phyloP scores from a whole-genome alignment of 148 eudicot species.

The Linanthus parryae region DNA sequence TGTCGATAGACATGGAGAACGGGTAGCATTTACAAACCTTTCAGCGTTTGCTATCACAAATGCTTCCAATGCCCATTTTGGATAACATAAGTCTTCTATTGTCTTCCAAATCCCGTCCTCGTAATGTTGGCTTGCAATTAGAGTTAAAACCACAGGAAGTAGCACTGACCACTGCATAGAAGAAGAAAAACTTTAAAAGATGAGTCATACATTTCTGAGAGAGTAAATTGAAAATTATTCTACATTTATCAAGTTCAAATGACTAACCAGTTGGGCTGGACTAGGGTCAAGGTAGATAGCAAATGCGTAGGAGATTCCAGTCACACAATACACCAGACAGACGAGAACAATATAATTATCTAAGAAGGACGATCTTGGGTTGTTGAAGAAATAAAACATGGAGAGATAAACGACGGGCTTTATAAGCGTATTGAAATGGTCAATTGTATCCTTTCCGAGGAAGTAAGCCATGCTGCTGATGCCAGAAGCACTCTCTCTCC shows the following conservation, averaged over 20 bases:
- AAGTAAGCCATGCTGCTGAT: constrained; percentile 74
- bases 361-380: constrained; percentile 56
- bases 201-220: background rate
- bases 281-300: constrained; percentile 64
- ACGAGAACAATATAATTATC: constrained; percentile 51
- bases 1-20: background rate
- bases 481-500: constrained; percentile 76
- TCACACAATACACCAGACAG: constrained; percentile 74
- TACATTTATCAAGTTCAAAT: background rate
- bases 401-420: constrained; percentile 71
- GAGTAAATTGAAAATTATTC: background rate
- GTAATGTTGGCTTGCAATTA: constrained; percentile 66
- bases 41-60: constrained; percentile 83
- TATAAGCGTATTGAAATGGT: constrained; percentile 43
- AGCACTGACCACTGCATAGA: constrained; percentile 71
- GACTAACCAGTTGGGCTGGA: constrained; percentile 60
- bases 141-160: constrained; percentile 78
- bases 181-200: background rate
- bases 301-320: constrained; percentile 55
- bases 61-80: constrained; percentile 95
- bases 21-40: constrained; percentile 32
- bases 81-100: constrained; percentile 49
- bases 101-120: constrained; percentile 20
- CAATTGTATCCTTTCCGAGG: constrained; percentile 67
- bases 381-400: constrained; percentile 84